Percentiles rank a stretch among this genome's conserved stretches.
These are phyloP conservation scores for Podaxis sp. DNA, from an alignment of 768 basidiomycete genomes.

Conservation along the genomic window DNA sequence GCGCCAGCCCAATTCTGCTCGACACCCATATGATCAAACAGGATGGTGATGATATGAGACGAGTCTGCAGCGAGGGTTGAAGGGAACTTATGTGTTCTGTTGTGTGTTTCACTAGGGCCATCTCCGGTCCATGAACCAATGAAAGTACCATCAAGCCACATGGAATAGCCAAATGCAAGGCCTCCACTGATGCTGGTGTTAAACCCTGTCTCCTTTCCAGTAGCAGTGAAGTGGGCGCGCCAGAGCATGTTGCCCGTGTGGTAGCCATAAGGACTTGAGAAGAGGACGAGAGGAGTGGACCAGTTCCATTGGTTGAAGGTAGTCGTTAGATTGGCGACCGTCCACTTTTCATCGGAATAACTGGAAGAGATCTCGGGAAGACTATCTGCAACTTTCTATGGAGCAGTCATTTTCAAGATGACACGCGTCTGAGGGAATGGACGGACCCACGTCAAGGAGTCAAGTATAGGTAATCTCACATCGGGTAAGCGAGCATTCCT, in stretches of 20 bases:
- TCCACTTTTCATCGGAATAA: slow-evolving; percentile 46
- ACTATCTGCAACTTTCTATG: slow-evolving; percentile 41
- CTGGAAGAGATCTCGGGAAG: slow-evolving; percentile 38
- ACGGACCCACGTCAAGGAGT: slow-evolving; percentile 37
- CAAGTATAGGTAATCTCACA: slow-evolving; percentile 34
- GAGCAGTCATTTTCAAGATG: not conserved
- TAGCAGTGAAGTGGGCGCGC: slow-evolving; percentile 50
- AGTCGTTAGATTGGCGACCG: slow-evolving; percentile 38
- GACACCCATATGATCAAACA: slow-evolving; percentile 57
- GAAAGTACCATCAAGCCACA: slow-evolving; percentile 48
- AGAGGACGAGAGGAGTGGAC: slow-evolving; percentile 42
- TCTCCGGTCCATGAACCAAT: slow-evolving; percentile 50
- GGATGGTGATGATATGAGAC: slow-evolving; percentile 45
- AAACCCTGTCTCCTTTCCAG: slow-evolving; percentile 45
- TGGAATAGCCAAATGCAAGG: slow-evolving; percentile 46
- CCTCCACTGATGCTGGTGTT: slow-evolving; percentile 42
- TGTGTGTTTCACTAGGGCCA: slow-evolving; percentile 30
- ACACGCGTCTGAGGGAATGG: not conserved
- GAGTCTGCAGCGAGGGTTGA: slow-evolving; percentile 28
- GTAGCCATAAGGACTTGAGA: slow-evolving; percentile 49
- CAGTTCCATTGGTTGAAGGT: slow-evolving; percentile 41
- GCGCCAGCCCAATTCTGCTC: slow-evolving; percentile 45
- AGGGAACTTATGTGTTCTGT: slow-evolving; percentile 36
- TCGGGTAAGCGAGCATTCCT: slow-evolving; percentile 32
- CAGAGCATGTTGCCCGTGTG: slow-evolving; percentile 54